Percentiles rank a stretch among this genome's conserved stretches.
These are phyloP conservation scores for Flaveria trinervia DNA, from an alignment of 129 eudicot species.

Conservation along the genomic window DNA sequence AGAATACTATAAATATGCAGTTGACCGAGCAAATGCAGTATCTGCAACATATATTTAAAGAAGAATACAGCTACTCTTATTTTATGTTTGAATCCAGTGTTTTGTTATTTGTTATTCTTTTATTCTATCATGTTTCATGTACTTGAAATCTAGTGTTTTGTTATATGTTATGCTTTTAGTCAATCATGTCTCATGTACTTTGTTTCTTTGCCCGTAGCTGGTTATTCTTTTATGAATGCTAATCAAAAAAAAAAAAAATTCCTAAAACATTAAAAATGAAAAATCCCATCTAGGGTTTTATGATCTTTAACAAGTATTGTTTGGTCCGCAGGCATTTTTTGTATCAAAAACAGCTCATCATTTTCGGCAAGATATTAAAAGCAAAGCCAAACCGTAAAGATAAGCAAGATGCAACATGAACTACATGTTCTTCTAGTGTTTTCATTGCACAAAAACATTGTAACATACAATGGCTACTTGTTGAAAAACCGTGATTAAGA, in stretches of 20 bases:
- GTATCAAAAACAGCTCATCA: background rate
- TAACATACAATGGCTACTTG: background rate
- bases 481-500: background rate
- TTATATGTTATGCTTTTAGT: too few species aligned
- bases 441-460: background rate
- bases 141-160: too few species aligned
- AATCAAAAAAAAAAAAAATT: too few species aligned
- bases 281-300: background rate
- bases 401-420: background rate
- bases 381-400: background rate
- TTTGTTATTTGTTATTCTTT: too few species aligned
- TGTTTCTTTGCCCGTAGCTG: too few species aligned
- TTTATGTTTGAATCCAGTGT: too few species aligned
- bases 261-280: background rate
- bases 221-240: too few species aligned
- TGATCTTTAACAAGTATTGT: background rate
- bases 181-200: too few species aligned
- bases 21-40: background rate
- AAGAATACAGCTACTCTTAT: background rate
- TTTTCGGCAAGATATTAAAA: background rate
- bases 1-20: background rate
- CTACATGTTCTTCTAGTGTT: background rate
- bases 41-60: background rate
- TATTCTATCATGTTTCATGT: too few species aligned
- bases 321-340: background rate